These are phyloP conservation scores for Candida nanaspora DNA, from an alignment of 805 yeast species.

Conservation along the genomic window DNA sequence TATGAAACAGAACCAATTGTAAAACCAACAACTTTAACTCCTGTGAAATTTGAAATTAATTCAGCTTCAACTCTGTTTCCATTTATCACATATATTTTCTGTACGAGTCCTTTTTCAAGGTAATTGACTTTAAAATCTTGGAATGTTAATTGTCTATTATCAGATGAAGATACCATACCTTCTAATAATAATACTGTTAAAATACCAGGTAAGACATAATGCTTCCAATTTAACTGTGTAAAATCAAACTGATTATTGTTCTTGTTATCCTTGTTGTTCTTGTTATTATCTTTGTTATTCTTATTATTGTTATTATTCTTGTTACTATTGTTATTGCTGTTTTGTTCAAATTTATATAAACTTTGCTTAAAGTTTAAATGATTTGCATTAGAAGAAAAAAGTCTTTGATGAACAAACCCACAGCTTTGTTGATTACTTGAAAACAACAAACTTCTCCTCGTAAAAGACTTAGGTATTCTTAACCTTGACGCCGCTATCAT, in stretches of 20 bases:
- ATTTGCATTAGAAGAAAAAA: not conserved
- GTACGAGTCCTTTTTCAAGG: constrained; percentile 72
- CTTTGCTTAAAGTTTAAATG: not conserved
- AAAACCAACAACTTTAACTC: constrained; percentile 38
- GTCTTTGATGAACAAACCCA: not conserved
- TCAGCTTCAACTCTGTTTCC: constrained; percentile 67
- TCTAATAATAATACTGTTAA: not conserved
- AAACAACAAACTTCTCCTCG: too few relatives aligned
- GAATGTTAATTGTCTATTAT: constrained; percentile 57
- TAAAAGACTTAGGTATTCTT: too few relatives aligned
- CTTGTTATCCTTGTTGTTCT: not conserved
- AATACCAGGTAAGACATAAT: not conserved
- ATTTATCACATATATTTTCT: constrained; percentile 68
- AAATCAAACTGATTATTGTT: not conserved
- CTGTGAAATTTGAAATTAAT: constrained; percentile 20
- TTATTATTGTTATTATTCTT: not conserved
- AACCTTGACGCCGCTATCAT: too few relatives aligned
- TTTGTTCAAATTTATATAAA: not conserved
- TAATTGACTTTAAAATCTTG: constrained; percentile 80
- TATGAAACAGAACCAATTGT: constrained; percentile 84
- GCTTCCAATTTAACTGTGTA: not conserved
- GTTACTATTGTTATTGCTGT: not conserved
- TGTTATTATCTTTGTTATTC: not conserved
- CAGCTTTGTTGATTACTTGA: not conserved
- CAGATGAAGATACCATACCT: constrained; percentile 2